Base-by-base conservation (phyloP, 176 grass and related monocot species). In the Bromus sterilis region DNA sequence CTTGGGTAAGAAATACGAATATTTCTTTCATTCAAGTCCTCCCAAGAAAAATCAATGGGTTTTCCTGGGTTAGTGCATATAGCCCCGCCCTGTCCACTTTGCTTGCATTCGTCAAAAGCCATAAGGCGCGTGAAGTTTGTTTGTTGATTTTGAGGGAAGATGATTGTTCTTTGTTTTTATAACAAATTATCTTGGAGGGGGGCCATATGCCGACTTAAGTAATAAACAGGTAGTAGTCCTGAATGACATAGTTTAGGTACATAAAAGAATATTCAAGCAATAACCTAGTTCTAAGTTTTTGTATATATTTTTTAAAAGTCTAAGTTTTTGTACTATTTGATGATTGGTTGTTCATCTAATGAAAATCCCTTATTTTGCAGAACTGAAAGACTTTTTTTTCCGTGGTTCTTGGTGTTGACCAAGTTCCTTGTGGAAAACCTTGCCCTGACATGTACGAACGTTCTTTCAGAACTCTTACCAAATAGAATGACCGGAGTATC, bases 391-490 rank as follows among this genome's bases (percentile, higher is more conserved):
- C 40, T 91, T 53, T n/a, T 93, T 93, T 97, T 77, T 86, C 89
- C 25, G 86, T 88, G 48, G 78, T 97, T 84, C 89, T 97, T 81
- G 94, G 94, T 82, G 79, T 81, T 49, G 91, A 97, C 79, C 81
- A 97, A 79, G 89, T 97, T 25, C 84, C 74, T 60, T 77, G 56
- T 39, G 94, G 94, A 82, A 97, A 97, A 74, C 91, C 94, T 83
- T 87, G 59, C 46, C 94, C 94, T 34, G 94, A 94, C 56, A 91
- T 97, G 91, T 97, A 63, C 13, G 84, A n/a, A 21, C 0, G 7
- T 37, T 35, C 12, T 34, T 79, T 88, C 35, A 39, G 10, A 46
- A 43, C 18, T 76, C 77, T 66, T 41, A 12, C 42, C 30, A 28
- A 29, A 56, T 29, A 41, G 49, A 53, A 53, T 21, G 18, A 10